A percentile compares a stretch with the other conserved stretches of the same genome.
Conservation (phyloP, 768 basidiomycete genomes). For the Dioszegia hungarica region DNA sequence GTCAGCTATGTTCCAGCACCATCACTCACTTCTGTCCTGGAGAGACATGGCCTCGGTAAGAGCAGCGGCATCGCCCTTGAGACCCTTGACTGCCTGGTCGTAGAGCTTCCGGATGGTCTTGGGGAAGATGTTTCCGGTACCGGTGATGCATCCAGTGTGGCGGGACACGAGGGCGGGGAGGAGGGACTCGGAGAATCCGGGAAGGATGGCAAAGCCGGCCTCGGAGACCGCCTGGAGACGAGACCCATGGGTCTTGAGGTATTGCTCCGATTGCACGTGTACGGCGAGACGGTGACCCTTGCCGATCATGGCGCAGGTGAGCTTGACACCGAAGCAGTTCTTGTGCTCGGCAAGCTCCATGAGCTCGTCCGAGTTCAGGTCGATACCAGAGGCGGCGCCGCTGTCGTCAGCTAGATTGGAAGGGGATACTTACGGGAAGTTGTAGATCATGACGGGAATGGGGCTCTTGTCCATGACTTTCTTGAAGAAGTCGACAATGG, state of each 20-base stretch:
- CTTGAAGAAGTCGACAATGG: conserved; percentile 42
- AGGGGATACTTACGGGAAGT: conserved; percentile 64
- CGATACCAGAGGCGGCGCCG: conserved; percentile 59
- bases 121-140: conserved; percentile 50
- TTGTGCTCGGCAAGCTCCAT: conserved; percentile 66
- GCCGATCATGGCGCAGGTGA: conserved; percentile 79
- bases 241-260: conserved; percentile 30
- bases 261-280: conserved; percentile 50
- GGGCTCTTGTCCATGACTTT: conserved; percentile 56
- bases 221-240: conserved; percentile 54
- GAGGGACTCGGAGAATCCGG: conserved; percentile 69
- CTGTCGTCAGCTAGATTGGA: conserved; percentile 16
- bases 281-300: conserved; percentile 73
- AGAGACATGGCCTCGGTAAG: conserved; percentile 45
- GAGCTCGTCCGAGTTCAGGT: conserved; percentile 76
- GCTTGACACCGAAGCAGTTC: conserved; percentile 76
- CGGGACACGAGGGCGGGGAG: conserved; percentile 59
- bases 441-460: conserved; percentile 70
- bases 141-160: conserved; percentile 64
- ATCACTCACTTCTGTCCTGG: conserved; percentile 37
- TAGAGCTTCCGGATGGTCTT: conserved; percentile 51
- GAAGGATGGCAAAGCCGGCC: conserved; percentile 54
- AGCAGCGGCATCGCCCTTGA: conserved; percentile 42
- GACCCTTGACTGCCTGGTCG: conserved; percentile 40
- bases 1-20: neutral